Percentiles rank a stretch among this genome's conserved stretches.
These are phyloP conservation scores for Ophiocordyceps robertsii DNA, from an alignment of 2,329 filamentous ascomycete genomes.

Conservation along the genomic window DNA sequence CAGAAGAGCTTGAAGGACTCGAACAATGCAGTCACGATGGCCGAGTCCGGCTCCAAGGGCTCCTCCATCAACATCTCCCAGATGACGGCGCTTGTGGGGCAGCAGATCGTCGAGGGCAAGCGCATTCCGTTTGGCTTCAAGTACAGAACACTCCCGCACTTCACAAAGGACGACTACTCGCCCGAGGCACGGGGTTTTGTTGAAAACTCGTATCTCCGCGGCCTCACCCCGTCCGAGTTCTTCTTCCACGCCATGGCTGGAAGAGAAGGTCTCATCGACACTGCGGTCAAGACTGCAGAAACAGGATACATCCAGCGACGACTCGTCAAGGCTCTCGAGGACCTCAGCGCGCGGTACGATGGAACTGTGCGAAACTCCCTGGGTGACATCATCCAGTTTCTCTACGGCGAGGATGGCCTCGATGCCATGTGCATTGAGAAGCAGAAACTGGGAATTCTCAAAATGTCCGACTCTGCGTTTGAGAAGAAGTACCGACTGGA, in stretches of 20 bases:
- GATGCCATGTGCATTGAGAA: conserved; percentile 91
- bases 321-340: conserved; percentile 94
- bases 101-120: conserved; percentile 96
- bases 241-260: conserved; percentile 99
- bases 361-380: conserved; percentile 94
- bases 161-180: conserved; percentile 98
- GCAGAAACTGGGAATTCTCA: conserved; percentile 78
- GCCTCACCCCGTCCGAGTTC: conserved; percentile 89
- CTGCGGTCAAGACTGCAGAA: conserved; percentile 97
- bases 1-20: conserved; percentile 86
- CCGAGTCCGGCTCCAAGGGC: conserved; percentile 91
- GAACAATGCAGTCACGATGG: conserved; percentile 96
- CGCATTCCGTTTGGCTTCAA: conserved; percentile 99
- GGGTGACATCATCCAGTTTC: conserved; percentile 91
- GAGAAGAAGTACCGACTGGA: conserved; percentile 75
- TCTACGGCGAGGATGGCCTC: conserved; percentile 94
- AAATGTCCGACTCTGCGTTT: conserved; percentile 64
- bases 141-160: conserved; percentile 91
- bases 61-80: conserved; percentile 99
- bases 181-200: conserved; percentile 95
- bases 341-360: conserved; percentile 95
- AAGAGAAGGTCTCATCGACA: conserved; percentile 99
- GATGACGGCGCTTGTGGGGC: conserved; percentile 95
- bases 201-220: conserved; percentile 95
- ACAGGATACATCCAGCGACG: conserved; percentile 98